Conservation (phyloP, 2,329 filamentous ascomycete species). For the Macrophomina tecta region DNA sequence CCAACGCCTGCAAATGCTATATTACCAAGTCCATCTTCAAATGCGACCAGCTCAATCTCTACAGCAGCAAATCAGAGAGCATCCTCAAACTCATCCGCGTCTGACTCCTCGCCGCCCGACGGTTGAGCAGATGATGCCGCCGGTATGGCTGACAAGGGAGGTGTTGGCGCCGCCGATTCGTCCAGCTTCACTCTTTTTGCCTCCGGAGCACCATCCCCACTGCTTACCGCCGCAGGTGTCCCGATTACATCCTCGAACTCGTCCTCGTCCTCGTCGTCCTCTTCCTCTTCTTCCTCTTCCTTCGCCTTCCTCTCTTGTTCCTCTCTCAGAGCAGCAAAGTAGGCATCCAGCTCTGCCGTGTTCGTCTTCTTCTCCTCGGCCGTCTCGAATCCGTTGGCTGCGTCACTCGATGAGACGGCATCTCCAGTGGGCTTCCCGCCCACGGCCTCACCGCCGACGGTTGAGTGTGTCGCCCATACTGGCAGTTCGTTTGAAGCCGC, state of each 20-base stretch:
- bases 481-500: slow-evolving; percentile 73
- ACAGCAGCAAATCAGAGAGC: slow-evolving; percentile 38
- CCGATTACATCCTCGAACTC: slow-evolving; percentile 46
- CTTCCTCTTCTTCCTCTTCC: slow-evolving; percentile 54
- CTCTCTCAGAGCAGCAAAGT: slow-evolving; percentile 70
- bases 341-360: slow-evolving; percentile 66
- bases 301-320: slow-evolving; percentile 58
- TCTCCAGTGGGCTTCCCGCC: slow-evolving; percentile 13
- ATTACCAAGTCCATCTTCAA: neutral
- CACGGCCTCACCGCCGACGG: slow-evolving; percentile 61
- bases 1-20: slow-evolving; percentile 28
- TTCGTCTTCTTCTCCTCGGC: slow-evolving; percentile 58
- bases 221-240: slow-evolving; percentile 35
- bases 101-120: slow-evolving; percentile 53
- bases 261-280: slow-evolving; percentile 59
- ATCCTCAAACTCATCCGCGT: slow-evolving; percentile 56
- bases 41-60: slow-evolving; percentile 37
- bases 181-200: slow-evolving; percentile 69
- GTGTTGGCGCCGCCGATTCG: slow-evolving; percentile 45
- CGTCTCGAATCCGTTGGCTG: slow-evolving; percentile 40
- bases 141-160: slow-evolving; percentile 38
- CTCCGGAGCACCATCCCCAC: slow-evolving; percentile 46
- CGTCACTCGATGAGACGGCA: slow-evolving; percentile 30
- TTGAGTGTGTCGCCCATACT: slow-evolving; percentile 74
- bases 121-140: slow-evolving; percentile 46